phyloP scores from a whole-genome alignment of 2,329 filamentous ascomycete genomes.

The Aureobasidium zeae region DNA sequence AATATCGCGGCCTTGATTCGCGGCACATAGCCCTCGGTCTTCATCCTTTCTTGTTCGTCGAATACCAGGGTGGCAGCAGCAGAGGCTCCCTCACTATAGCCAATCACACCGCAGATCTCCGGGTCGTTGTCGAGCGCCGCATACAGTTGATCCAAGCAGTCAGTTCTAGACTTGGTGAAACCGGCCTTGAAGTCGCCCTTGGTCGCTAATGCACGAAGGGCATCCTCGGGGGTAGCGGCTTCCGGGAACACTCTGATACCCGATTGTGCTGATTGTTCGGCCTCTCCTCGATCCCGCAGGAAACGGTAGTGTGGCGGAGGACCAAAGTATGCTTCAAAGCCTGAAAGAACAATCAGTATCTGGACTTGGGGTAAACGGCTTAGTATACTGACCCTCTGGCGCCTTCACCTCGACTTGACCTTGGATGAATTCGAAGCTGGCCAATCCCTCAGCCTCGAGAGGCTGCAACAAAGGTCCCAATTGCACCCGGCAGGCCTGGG shows the following conservation, averaged over 20 bases:
- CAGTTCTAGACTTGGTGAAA: background rate
- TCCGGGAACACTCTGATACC: constrained; percentile 5
- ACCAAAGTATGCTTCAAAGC: constrained; percentile 6
- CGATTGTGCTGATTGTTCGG: background rate
- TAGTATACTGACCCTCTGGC: background rate
- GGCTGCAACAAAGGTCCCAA: background rate
- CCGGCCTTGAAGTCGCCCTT: background rate
- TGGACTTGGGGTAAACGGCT: too few relatives aligned
- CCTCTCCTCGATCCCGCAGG: constrained; percentile 2
- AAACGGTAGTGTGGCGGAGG: constrained; percentile 5
- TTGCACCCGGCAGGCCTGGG: background rate
- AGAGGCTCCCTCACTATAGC: constrained; percentile 3
- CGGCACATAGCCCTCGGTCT: background rate
- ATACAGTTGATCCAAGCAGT: background rate
- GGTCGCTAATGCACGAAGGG: constrained; percentile 1
- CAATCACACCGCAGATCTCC: background rate
- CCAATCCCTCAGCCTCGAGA: background rate
- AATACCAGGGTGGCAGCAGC: constrained; percentile 1
- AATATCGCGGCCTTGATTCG: constrained; percentile 3
- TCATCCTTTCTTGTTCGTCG: constrained; percentile 4
- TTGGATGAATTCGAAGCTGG: constrained; percentile 1
- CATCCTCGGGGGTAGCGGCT: constrained; percentile 7
- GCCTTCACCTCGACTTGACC: background rate
- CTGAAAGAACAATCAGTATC: too few relatives aligned
- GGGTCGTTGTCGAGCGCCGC: constrained; percentile 1